Conservation (phyloP, 1,284 basidiomycete species). For the Boletus smithii region DNA sequence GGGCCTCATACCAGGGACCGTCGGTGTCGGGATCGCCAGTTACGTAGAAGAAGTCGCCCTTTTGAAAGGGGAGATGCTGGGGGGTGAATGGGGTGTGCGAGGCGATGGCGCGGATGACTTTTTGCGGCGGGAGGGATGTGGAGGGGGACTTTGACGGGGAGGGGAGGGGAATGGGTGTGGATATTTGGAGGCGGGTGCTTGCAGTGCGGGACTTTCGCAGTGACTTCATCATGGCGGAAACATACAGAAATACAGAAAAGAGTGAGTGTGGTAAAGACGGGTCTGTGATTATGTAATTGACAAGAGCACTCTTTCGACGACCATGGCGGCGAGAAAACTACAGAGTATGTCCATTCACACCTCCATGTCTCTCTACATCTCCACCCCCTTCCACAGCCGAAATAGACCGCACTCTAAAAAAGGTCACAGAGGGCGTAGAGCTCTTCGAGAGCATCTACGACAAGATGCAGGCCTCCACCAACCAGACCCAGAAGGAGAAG, state of each 20-base stretch:
- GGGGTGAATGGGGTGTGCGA: conserved; percentile 69
- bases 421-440: conserved; percentile 91
- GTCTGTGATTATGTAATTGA: conserved; percentile 24
- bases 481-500: conserved; percentile 96
- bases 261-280: too few species aligned
- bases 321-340: conserved; percentile 80
- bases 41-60: conserved; percentile 98
- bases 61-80: conserved; percentile 87
- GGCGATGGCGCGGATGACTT: conserved; percentile 87
- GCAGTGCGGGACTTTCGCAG: conserved; percentile 80
- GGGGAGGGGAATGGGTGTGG: conserved; percentile 62
- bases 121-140: conserved; percentile 83
- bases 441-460: conserved; percentile 94
- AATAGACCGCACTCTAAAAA: conserved; percentile 95
- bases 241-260: too few species aligned
- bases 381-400: conserved; percentile 64
- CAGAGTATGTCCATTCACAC: conserved; percentile 54
- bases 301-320: conserved; percentile 33
- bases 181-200: conserved; percentile 64
- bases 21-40: conserved; percentile 64
- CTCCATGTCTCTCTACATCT: neutral
- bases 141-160: conserved; percentile 64
- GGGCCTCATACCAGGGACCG: conserved; percentile 77
- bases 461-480: conserved; percentile 92
- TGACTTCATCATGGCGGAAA: conserved; percentile 81